These are phyloP conservation scores for Trametes coccinea DNA, from an alignment of 768 basidiomycete species.

Conservation along the genomic window DNA sequence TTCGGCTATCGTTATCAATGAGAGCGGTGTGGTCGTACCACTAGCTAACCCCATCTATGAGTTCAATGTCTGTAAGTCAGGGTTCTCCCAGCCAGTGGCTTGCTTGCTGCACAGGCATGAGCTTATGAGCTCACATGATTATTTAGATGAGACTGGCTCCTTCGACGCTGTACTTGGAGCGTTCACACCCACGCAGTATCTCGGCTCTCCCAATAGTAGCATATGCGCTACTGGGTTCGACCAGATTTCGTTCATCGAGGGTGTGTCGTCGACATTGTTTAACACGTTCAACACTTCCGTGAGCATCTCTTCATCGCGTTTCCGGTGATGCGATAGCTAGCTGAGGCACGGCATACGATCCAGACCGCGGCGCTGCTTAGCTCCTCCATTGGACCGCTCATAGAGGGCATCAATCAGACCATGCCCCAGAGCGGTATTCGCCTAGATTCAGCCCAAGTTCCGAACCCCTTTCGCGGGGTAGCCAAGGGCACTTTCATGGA, in stretches of 20 bases:
- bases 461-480: slow-evolving; percentile 53
- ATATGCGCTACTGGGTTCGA: slow-evolving; percentile 76
- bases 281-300: slow-evolving; percentile 44
- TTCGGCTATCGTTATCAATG: slow-evolving; percentile 36
- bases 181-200: slow-evolving; percentile 60
- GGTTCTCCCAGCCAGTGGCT: neutral
- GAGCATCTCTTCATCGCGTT: slow-evolving; percentile 8
- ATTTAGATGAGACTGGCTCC: slow-evolving; percentile 69
- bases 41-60: slow-evolving; percentile 36
- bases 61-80: slow-evolving; percentile 25
- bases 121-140: slow-evolving; percentile 41
- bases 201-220: slow-evolving; percentile 63
- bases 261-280: slow-evolving; percentile 70
- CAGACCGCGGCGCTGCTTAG: slow-evolving; percentile 35
- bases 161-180: slow-evolving; percentile 74
- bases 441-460: slow-evolving; percentile 20
- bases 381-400: slow-evolving; percentile 40
- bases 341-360: too few relatives aligned
- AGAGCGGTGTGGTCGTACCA: slow-evolving; percentile 56
- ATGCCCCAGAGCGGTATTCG: slow-evolving; percentile 16
- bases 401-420: slow-evolving; percentile 41
- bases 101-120: neutral
- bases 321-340: too few relatives aligned
- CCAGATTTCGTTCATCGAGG: slow-evolving; percentile 73
- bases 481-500: slow-evolving; percentile 53